phyloP scores from a whole-genome alignment of 768 basidiomycete species.

The Panellus pusillus region DNA sequence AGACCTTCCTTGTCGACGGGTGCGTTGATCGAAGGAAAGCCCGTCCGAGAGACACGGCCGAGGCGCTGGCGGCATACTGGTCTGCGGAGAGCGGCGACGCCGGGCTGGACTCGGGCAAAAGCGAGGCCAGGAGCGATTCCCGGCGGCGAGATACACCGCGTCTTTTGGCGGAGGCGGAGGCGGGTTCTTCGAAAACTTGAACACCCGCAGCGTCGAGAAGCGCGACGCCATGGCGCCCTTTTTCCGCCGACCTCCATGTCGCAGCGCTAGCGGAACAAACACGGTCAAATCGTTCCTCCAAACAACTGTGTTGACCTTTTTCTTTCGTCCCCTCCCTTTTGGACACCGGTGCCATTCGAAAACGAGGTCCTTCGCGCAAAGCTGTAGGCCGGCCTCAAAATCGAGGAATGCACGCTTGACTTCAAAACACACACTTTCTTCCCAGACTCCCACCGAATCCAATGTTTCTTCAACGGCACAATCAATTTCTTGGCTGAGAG shows the following conservation, averaged over 20 bases:
- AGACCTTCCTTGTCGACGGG: too few relatives aligned
- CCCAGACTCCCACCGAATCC: too few relatives aligned
- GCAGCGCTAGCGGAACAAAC: background rate
- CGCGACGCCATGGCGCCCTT: slow-evolving; percentile 27
- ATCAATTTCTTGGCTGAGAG: too few relatives aligned
- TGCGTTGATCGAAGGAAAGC: too few relatives aligned
- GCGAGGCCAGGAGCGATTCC: slow-evolving; percentile 46
- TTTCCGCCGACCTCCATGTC: slow-evolving; percentile 22
- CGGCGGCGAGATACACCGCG: slow-evolving; percentile 44
- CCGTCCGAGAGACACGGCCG: slow-evolving; percentile 33
- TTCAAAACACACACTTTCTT: too few relatives aligned
- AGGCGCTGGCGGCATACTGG: slow-evolving; percentile 34
- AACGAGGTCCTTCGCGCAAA: too few relatives aligned
- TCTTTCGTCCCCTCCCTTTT: too few relatives aligned
- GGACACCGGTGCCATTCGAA: too few relatives aligned
- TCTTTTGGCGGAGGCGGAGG: slow-evolving; percentile 66
- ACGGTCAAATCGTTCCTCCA: background rate
- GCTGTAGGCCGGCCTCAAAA: too few relatives aligned
- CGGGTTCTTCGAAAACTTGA: slow-evolving; percentile 18
- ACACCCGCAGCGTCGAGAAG: slow-evolving; percentile 24
- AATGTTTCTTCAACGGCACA: too few relatives aligned
- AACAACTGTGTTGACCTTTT: too few relatives aligned
- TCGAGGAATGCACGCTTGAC: too few relatives aligned
- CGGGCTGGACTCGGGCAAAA: slow-evolving; percentile 44
- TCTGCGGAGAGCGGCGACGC: slow-evolving; percentile 41